Base-by-base conservation (phyloP, 345 rosid species). In the Trapa bicornis region DNA sequence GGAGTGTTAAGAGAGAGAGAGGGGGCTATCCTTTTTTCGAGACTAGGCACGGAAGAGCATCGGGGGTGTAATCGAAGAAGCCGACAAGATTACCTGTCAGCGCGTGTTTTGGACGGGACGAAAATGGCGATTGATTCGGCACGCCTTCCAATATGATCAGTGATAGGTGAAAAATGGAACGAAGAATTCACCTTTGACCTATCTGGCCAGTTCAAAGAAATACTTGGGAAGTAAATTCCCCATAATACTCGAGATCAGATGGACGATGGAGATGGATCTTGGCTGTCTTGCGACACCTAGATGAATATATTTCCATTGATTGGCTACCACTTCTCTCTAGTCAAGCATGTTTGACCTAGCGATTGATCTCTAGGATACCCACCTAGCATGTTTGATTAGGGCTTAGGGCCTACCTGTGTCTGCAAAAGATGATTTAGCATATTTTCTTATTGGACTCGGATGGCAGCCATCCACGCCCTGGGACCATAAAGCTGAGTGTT, bases 1-100 rank as follows among this genome's bases (percentile, higher is more conserved):
- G 70, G 91, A 85, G 61, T 92, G 89, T 58, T 78, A 52, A 64
- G 32, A 2, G 16, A 0, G 12, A 8, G 6, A 32, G 61, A 53
- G 22, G 3, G 37, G 5, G 17, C 16, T 8, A 32, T 22, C 29
- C 29, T 22, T 22, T 22, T 22, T 22, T 22, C 29, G 29, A 22
- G 29, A 22, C 29, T 22, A 22, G 29, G 29, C 29, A 22, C 29
- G 29, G 29, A 22, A 22, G 29, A 22, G 29, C 29, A 22, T 22
- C 15, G n/a, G 47, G 29, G 1, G 16, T 52, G 47, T 41, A 56
- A 64, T 11, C 15, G 37, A n/a, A 17, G 56, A 9, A 68, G 71
- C 42, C 58, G 71, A 68, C 65, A 68, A 68, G 41, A 68, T 60
- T 43, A 43, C 57, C 52, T 42, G 65, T 1, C 47, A 39, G 36